Percentiles rank a stretch among this genome's conserved stretches.
Evolutionary conservation across 768 basidiomycete species (phyloP).

Genomic region (Psilocybe subaeruginosa): DNA sequence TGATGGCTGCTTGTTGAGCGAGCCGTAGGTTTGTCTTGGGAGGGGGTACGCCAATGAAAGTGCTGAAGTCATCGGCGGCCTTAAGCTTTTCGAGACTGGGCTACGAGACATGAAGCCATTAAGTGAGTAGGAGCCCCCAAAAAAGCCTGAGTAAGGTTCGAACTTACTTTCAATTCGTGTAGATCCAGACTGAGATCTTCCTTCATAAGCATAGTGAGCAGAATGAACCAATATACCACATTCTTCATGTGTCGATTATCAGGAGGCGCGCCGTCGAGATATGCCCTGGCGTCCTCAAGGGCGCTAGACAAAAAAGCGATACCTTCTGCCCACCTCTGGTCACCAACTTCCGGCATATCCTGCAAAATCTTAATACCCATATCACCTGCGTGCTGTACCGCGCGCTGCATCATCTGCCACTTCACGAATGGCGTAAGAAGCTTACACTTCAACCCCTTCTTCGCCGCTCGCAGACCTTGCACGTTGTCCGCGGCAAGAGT

Average conservation of each 20-base stretch:
- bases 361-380: slow-evolving; percentile 55
- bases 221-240: slow-evolving; percentile 61
- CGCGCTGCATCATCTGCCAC: slow-evolving; percentile 61
- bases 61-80: slow-evolving; percentile 54
- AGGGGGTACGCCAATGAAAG: slow-evolving; percentile 45
- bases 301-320: slow-evolving; percentile 64
- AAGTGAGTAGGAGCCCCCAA: not conserved
- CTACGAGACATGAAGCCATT: slow-evolving; percentile 16
- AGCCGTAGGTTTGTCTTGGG: slow-evolving; percentile 56
- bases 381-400: slow-evolving; percentile 61
- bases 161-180: slow-evolving; percentile 50
- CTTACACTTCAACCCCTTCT: slow-evolving; percentile 67
- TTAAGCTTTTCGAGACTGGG: slow-evolving; percentile 45
- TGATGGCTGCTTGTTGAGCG: slow-evolving; percentile 53
- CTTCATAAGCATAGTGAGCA: slow-evolving; percentile 53
- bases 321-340: slow-evolving; percentile 58
- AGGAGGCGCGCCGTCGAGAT: slow-evolving; percentile 58
- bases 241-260: slow-evolving; percentile 64
- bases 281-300: slow-evolving; percentile 60
- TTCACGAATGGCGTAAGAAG: slow-evolving; percentile 57
- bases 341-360: slow-evolving; percentile 40
- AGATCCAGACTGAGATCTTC: slow-evolving; percentile 55
- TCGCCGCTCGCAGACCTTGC: slow-evolving; percentile 61
- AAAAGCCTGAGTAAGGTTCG: not conserved
- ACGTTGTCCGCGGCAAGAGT: slow-evolving; percentile 49